Evolutionary conservation across 345 rosid species (phyloP), one percentile per base, ranked within the genome.

Genomic region (Eucalyptus marginata): DNA sequence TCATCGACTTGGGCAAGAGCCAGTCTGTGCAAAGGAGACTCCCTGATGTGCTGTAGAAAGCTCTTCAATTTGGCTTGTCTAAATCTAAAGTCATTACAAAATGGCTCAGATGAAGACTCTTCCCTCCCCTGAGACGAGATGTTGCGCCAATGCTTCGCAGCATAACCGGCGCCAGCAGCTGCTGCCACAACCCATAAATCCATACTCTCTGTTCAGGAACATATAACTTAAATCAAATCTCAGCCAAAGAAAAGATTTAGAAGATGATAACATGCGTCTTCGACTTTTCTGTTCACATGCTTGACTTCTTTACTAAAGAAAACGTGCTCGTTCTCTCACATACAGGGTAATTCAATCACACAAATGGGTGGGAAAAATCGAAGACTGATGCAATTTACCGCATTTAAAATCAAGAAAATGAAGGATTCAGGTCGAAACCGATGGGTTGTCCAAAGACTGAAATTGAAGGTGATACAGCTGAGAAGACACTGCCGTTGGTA

Each of bases 201-300:
- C 93, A 93, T 93, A 27, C 43, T 49, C 62, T 84, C 83, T 76
- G 83, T 2, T 76, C 83, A 36, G 46, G 46, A 36, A 11, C 27
- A 76, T 18, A 76, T 52, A 16, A 76, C 3, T 12, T 36, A 2
- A 36, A 18, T 76, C 83, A 36, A 86, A 76, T 88, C 50, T 87
- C 94, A 96, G 88, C 96, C 95, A 87, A 95, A 87, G 64, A 93
- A 89, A 90, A 95, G 93, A 86, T 92, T 93, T 59, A 93, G 94
- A 86, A 92, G 95, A 80, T 22, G 71, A 13, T 71, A 76, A 10
- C 13, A 20, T 5, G 46, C 12, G 27, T 36, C 47, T 76, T 36
- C 3, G 7, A 36, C 83, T 36, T 71, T 36, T 71, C 13, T 71
- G 11, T 71, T 71, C 79, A 16, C 43, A 36, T 10, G 81, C 25